Evolutionary conservation across 1,139 yeast genomes (phyloP), one percentile per base, ranked within the genome.

Genomic region (Yamadazyma mexicana): DNA sequence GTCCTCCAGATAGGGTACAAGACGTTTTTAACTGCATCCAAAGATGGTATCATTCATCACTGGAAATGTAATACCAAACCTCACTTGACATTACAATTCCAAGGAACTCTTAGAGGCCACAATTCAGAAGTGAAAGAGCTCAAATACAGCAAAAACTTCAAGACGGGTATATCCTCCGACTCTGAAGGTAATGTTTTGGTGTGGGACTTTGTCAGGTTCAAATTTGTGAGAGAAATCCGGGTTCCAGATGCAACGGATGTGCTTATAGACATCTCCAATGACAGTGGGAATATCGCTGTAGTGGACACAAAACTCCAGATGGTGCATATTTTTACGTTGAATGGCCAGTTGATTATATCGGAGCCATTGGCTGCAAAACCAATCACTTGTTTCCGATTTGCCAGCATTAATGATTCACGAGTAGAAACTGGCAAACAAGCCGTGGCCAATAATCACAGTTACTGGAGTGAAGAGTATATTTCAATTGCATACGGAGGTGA

Each of bases 121-220:
- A 51, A 69, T 2, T 44, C 63, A 3, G 54, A 62, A 0, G 63
- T 85, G 5, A 56, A 54, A 11, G 66, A 65, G 14, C 53, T 84
- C 27, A 61, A 62, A 32, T 65, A 65, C 35, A 71, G 80, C 33
- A 64, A 69, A n/a, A 73, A 76, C 35, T 81, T 66, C 54, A 77
- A 79, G 38, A 56, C 75, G 2, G 65, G 82, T 3, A 44, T 81
- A 9, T 74, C 81, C 40, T 55, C 76, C 15, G 88, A 83, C 53
- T 43, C 36, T 0, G 57, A 54, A 3, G 87, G 89, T 0, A 54
- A 56, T 2, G 75, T 75, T 3, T 72, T 69, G 18, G 45, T 77
- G 5, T 83, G 91, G 91, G 86, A 84, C 49, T 51, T 77, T 32
- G 68, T 78, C 0, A 58, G 81, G 24, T 69, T 66, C 40, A 71